Conservation (phyloP, 257 asterid genomes). For the Fraxinus quadrangulata region DNA sequence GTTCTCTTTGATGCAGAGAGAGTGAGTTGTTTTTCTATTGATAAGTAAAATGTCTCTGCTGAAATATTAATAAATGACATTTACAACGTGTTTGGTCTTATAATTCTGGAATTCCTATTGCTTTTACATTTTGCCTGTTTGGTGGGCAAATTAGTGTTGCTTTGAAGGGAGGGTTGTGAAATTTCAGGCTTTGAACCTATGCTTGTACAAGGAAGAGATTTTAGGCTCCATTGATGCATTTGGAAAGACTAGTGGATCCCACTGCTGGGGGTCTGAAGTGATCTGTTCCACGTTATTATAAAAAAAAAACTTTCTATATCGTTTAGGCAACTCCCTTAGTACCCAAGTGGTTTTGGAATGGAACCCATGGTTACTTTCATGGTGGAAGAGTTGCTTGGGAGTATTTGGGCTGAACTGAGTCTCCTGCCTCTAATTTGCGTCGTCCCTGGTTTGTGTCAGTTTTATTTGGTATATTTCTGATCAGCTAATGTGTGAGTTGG, state of each 20-base stretch:
- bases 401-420: not conserved
- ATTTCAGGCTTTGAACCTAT: constrained; percentile 10
- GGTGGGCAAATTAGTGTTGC: constrained; percentile 12
- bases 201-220: constrained; percentile 4
- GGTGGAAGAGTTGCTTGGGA: not conserved
- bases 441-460: not conserved
- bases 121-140: constrained; percentile 15
- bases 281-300: not conserved
- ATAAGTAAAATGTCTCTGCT: constrained; percentile 11
- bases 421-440: constrained; percentile 6
- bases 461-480: constrained; percentile 8
- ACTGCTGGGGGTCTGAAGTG: constrained; percentile 8
- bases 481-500: constrained; percentile 17
- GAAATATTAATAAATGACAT: constrained; percentile 7
- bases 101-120: constrained; percentile 21
- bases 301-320: constrained; percentile 3
- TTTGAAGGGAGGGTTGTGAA: constrained; percentile 16
- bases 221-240: constrained; percentile 17
- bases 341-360: not conserved
- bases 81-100: constrained; percentile 14
- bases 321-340: constrained; percentile 5
- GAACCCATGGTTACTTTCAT: not conserved
- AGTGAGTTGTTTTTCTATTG: constrained; percentile 20
- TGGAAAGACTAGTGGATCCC: constrained; percentile 10
- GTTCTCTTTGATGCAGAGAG: constrained; percentile 27